Base-by-base conservation (phyloP, 768 basidiomycete genomes). In the Boletus tomentosulus region DNA sequence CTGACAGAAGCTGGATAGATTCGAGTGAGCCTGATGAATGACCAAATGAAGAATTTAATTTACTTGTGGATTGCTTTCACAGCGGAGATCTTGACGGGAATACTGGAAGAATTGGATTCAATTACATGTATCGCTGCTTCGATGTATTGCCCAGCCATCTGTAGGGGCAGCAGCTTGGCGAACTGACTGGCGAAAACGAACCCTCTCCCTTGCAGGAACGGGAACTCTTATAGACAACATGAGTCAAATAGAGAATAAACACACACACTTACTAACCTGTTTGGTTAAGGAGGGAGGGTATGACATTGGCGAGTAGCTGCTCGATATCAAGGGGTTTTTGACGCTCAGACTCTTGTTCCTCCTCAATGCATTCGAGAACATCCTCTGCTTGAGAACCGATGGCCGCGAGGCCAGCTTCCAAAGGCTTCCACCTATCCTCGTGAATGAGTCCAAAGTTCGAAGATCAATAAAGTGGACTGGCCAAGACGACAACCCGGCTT, bases 111-210 rank as follows among this genome's bases (percentile, higher is more conserved):
- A 22, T 66, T 61, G 0, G 84, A 80, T 70, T 95, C 92, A 9
- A 99, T 79, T 9, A 91, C 93, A 49, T 87, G 84, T 30, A 97
- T 76, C 0, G 94, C 88, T 4, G 92, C 92, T 24, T 89, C 84
- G 33, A 98, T 76, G 66, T 98, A 98, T 63, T 94, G 91, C 1
- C 82, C 82, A 1, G 90, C 85, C 46, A 94, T 76, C 52, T 83
- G 76, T 12, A 78, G 61, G 0, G 92, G 87, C 5, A 98, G 76
- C 10, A 87, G 71, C 59, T 83, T 82, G 1, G 89, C 80, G 64
- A 84, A 98, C 63, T 93, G 87, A 64, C 92, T 93, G 3, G 94
- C 92, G 60, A 98, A 95, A 43, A 98, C 91, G 56, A 98, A 97
- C 0, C 85, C 90, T 56, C 97, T 81, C 11, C 96, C 97, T 71